Evolutionary conservation across 768 basidiomycete genomes (phyloP), one percentile per base, ranked within the genome.

Genomic region (Mycena olivaceomarginata): DNA sequence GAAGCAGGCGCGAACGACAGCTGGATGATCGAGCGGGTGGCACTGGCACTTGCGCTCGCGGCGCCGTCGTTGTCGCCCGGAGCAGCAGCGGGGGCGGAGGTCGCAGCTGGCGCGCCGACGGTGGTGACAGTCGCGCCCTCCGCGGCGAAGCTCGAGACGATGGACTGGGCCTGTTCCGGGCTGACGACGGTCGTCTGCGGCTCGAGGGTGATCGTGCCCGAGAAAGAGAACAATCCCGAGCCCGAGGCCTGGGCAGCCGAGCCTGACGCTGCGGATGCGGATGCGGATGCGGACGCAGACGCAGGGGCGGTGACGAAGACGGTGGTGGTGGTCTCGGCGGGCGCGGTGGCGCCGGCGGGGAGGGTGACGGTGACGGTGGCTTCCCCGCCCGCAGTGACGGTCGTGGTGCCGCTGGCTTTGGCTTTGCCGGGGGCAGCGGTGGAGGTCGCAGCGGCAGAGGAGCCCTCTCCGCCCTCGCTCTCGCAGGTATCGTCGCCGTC

Each of bases 181-280:
- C 90, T 89, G 37, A 92, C 81, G 2, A 89, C 90, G 39, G 85
- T 83, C 0, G 90, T 91, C 25, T 84, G 82, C 18, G 87, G 78
- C 5, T 83, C 67, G 53, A 88, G 81, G 6, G 85, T 85, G 10
- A 77, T 67, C 22, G 83, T 79, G 22, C 65, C 66, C 31, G 48
- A n/a, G 37, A 67, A 8, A 13, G 66, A 51, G 46, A 53, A 31
- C 18, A 25, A 25, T 12, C 31, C 31, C 31, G 31, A 31, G 2
- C 31, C 31, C 31, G 31, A 31, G 31, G 31, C 31, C 31, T 31
- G 31, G 3, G 31, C 31, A 31, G 31, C 3, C 51, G 62, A 41
- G 41, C 43, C 5, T 2, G 41, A 22, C 18, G 64, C 11, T 7
- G 43, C 18, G 3, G 72, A 25, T 4, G 31, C 31, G 4, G 31